Evolutionary conservation across 1,284 basidiomycete species (phyloP), one percentile per base, ranked within the genome.

Genomic region (Phellinidium pouzarii): DNA sequence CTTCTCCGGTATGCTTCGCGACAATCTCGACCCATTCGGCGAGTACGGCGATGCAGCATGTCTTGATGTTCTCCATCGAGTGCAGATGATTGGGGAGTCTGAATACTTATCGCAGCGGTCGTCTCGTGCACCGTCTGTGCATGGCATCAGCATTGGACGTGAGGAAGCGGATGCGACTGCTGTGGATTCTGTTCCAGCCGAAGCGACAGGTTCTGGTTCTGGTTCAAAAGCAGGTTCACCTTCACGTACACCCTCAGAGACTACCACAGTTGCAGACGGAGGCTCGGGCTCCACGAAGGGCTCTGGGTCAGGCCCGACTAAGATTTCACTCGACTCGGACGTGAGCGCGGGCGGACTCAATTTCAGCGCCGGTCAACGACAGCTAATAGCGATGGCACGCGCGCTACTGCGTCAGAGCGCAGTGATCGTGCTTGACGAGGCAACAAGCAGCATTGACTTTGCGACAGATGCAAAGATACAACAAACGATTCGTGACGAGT

Each of bases 21-120:
- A 91, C 19, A 94, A 94, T 59, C 66, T 95, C 3, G 93, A 96
- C 70, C 93, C 91, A 0, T 94, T 93, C 71, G 59, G 53, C 45
- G 90, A 94, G 60, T 84, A 94, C 61, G 79, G 80, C 0, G 94
- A 97, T 59, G 74, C 73, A 11, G 90, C 91, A 56, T 94, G 74
- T 62, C 70, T 78, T 9, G 85, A 89, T 50, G 83, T 79, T 1
- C 68, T 87, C 4, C 68, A 73, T 51, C 78, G 84, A 19, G 82
- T 87, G 5, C 76, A 86, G 29, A 76, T 87, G 73, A 68, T 87
- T 22, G 70, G 67, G 5, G 72, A 77, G 46, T 75, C 66, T 41
- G 68, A 67, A 45, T 69, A 62, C 19, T 64, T 69, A 22, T 79
- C 77, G 3, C 75, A 74, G 47, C 67, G 68, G 40, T 70, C 70